phyloP scores from a whole-genome alignment of 2,329 filamentous ascomycete genomes.

The Colletotrichum echinochloae region DNA sequence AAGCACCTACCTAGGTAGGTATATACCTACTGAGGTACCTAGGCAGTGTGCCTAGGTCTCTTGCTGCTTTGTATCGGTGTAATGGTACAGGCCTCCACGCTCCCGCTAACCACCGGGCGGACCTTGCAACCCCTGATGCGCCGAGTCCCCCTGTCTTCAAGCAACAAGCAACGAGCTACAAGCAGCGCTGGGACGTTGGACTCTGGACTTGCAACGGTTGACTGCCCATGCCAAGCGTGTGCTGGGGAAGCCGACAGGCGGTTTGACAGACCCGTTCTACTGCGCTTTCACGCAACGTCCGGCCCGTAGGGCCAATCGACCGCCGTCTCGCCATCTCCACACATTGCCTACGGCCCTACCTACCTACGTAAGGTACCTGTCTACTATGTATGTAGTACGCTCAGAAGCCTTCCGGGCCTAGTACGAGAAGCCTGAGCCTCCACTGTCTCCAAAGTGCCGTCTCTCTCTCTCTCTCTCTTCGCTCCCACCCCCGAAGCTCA shows the following conservation, averaged over 20 bases:
- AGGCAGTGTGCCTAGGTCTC: too few relatives aligned
- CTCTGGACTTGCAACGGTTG: constrained; percentile 19
- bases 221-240: constrained; percentile 13
- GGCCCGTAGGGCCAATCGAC: background rate
- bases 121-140: constrained; percentile 31
- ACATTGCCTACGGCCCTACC: constrained; percentile 14
- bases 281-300: background rate
- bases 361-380: too few relatives aligned
- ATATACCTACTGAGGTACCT: background rate
- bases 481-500: constrained; percentile 5
- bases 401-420: constrained; percentile 37
- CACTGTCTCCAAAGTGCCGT: constrained; percentile 34
- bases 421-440: constrained; percentile 7
- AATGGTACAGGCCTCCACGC: too few relatives aligned
- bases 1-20: background rate
- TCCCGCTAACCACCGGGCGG: background rate
- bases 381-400: too few relatives aligned
- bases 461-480: background rate
- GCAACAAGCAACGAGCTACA: constrained; percentile 15
- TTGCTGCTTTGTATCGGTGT: too few relatives aligned
- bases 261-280: constrained; percentile 22
- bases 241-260: background rate
- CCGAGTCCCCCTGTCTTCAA: constrained; percentile 27
- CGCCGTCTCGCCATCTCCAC: constrained; percentile 29
- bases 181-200: constrained; percentile 16